Conservation (phyloP, 2,329 filamentous ascomycete genomes). For the Colletotrichum theobromicola region DNA sequence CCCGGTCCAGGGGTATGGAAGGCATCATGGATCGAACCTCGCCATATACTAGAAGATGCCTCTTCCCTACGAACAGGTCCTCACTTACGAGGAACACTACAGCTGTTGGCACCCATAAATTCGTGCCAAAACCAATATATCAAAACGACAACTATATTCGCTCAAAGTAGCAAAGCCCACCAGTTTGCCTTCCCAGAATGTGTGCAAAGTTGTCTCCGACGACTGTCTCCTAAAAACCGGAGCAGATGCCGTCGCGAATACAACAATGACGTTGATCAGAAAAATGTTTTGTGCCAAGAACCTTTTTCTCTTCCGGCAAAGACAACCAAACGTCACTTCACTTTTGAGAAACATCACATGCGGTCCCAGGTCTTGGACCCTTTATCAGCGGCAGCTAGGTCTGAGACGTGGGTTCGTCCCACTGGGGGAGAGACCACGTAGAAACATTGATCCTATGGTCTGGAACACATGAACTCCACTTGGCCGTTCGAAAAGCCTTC, state of each 20-base stretch:
- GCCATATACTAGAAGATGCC: no score
- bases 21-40: no score
- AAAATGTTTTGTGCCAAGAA: neutral
- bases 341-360: neutral
- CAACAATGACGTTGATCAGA: neutral
- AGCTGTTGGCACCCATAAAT: no score
- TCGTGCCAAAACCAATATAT: no score
- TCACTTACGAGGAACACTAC: no score
- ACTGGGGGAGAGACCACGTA: neutral
- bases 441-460: neutral
- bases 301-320: neutral
- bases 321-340: neutral
- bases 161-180: no score
- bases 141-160: no score
- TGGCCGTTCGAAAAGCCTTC: neutral
- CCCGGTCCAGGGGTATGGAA: no score
- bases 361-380: neutral
- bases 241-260: neutral
- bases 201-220: neutral
- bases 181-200: no score
- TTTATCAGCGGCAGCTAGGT: neutral
- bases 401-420: neutral
- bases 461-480: neutral
- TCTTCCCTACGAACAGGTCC: no score
- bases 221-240: accelerated